A percentile compares a stretch with the other conserved stretches of the same genome.
phyloP scores from a whole-genome alignment of 1,139 yeast genomes.

The Spathaspora jeffriesii region DNA sequence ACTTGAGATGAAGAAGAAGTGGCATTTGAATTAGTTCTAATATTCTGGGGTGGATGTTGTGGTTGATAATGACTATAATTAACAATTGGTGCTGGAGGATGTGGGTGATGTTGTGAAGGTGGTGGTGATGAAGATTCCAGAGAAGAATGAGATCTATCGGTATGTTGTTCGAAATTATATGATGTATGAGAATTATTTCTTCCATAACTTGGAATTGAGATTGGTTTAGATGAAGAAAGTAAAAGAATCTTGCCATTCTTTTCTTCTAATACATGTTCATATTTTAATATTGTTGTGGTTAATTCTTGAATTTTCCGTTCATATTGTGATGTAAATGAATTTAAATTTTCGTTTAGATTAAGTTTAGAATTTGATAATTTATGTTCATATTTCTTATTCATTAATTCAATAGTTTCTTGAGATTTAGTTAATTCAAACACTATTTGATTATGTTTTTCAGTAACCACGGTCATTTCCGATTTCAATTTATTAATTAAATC shows the following conservation, averaged over 20 bases:
- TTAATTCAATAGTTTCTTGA: conserved; percentile 17
- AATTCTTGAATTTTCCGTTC: conserved; percentile 36
- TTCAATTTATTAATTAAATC: conserved; percentile 19
- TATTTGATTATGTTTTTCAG: conserved; percentile 20
- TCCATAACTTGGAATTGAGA: conserved; percentile 32
- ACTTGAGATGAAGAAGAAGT: conserved; percentile 10
- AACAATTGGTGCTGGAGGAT: conserved; percentile 8
- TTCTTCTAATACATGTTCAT: conserved; percentile 38
- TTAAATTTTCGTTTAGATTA: conserved; percentile 25
- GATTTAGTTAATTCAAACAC: conserved; percentile 16
- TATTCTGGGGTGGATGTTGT: conserved; percentile 5
- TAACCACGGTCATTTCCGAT: conserved; percentile 18
- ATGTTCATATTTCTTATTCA: conserved; percentile 22
- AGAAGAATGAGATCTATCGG: conserved; percentile 10
- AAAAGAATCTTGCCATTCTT: conserved; percentile 37
- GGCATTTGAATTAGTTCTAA: conserved; percentile 6
- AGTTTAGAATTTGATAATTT: conserved; percentile 24
- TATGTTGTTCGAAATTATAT: conserved; percentile 4
- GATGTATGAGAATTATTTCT: background rate
- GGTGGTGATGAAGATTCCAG: conserved; percentile 9
- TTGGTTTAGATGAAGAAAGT: conserved; percentile 42
- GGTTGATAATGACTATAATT: conserved; percentile 8
- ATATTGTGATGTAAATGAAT: conserved; percentile 21
- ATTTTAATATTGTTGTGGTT: conserved; percentile 27
- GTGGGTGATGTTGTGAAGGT: background rate